phyloP scores from a whole-genome alignment of 495 filamentous ascomycete species.

The Hypomontagnella monticulosa region DNA sequence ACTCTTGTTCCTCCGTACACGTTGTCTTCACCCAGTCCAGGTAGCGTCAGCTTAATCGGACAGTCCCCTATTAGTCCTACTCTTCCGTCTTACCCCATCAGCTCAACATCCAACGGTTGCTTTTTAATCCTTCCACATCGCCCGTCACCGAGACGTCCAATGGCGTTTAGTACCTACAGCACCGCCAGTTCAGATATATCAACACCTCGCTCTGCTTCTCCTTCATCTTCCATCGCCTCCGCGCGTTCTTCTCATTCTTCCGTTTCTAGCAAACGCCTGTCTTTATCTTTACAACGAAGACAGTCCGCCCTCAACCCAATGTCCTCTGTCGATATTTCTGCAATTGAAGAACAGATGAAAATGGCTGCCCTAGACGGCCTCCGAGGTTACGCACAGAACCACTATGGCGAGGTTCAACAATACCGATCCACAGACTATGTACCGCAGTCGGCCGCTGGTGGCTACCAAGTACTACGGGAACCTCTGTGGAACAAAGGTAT shows the following conservation, averaged over 20 bases:
- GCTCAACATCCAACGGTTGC: conserved; percentile 41
- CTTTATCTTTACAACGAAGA: conserved; percentile 58
- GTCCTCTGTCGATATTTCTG: conserved; percentile 60
- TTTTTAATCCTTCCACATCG: conserved; percentile 39
- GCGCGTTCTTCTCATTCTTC: conserved; percentile 63
- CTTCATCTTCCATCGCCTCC: conserved; percentile 55
- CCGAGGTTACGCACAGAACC: conserved; percentile 61
- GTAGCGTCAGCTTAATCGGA: conserved; percentile 35
- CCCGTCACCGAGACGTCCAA: conserved; percentile 47
- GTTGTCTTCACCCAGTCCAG: conserved; percentile 21
- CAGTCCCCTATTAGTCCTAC: conserved; percentile 36
- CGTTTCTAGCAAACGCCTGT: conserved; percentile 63
- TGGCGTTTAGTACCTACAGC: conserved; percentile 61
- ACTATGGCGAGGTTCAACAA: conserved; percentile 62
- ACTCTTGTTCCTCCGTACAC: conserved; percentile 31
- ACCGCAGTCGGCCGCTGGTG: conserved; percentile 56
- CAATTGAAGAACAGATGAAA: conserved; percentile 63
- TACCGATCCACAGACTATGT: conserved; percentile 60
- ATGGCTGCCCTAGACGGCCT: conserved; percentile 63
- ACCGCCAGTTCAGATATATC: conserved; percentile 60
- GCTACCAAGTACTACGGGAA: conserved; percentile 65
- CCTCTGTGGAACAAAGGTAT: conserved; percentile 68
- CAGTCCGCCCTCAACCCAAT: conserved; percentile 64
- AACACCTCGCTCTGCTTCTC: conserved; percentile 64
- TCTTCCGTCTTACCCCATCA: conserved; percentile 38